Conservation (phyloP, 257 asterid species). For the Solanum pennellii region DNA sequence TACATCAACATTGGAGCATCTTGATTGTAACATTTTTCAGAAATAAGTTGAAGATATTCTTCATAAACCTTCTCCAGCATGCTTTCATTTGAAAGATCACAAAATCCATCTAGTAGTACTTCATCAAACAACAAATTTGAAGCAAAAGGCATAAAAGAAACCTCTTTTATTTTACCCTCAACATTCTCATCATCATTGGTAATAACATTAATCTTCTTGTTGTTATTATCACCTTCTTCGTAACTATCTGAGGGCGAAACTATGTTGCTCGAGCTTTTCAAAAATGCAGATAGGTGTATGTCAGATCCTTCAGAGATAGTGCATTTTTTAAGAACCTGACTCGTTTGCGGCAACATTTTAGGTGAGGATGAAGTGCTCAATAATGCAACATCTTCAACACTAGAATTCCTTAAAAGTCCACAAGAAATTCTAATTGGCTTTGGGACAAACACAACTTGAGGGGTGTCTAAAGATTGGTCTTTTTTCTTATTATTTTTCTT, state of each 20-base stretch:
- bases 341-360: not conserved
- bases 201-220: not conserved
- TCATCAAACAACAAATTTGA: not conserved
- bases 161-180: not conserved
- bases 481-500: not conserved
- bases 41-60: conserved; percentile 15
- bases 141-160: not conserved
- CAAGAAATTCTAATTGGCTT: not conserved
- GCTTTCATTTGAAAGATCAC: not conserved
- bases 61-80: conserved; percentile 9
- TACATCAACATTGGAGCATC: not conserved
- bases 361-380: not conserved
- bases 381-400: not conserved
- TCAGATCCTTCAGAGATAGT: not conserved
- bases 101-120: not conserved
- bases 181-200: not conserved
- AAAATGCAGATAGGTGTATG: not conserved
- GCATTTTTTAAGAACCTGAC: not conserved
- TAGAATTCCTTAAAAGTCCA: not conserved
- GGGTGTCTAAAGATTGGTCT: not conserved
- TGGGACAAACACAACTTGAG: not conserved
- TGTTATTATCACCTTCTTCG: not conserved
- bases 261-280: not conserved
- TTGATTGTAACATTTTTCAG: not conserved
- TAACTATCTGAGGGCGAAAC: not conserved